Evolutionary conservation across 345 rosid genomes (phyloP).

Genomic region (Eucalyptus rudis): DNA sequence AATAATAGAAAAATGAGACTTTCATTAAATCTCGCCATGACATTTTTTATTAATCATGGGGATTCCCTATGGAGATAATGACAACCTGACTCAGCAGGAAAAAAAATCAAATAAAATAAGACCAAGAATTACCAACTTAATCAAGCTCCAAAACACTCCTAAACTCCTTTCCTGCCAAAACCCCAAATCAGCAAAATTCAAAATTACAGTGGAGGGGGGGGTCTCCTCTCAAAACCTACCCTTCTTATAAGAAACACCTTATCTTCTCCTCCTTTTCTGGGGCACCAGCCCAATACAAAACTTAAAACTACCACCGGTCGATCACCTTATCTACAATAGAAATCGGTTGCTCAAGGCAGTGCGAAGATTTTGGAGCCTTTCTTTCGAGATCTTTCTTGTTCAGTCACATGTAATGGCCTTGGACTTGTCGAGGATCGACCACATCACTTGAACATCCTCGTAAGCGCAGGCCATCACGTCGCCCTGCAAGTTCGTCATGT

Average conservation of each 20-base stretch:
- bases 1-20: not conserved
- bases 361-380: not conserved
- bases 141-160: not conserved
- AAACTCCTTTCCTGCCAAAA: not conserved
- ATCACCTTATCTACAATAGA: not conserved
- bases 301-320: not conserved
- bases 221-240: not conserved
- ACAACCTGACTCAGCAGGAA: not conserved
- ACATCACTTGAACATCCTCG: conserved; percentile 90
- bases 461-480: conserved; percentile 93
- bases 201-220: not conserved
- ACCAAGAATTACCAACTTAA: not conserved
- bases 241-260: not conserved
- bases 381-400: not conserved
- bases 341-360: not conserved
- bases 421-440: conserved; percentile 95
- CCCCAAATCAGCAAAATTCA: not conserved
- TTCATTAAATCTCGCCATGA: conserved; percentile 20
- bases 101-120: not conserved
- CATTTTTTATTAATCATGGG: conserved; percentile 8
- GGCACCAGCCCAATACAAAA: not conserved
- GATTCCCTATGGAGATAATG: conserved; percentile 6
- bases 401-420: conserved; percentile 29
- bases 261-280: not conserved
- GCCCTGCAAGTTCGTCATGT: conserved; percentile 64